Conservation (phyloP, 768 basidiomycete genomes). For the Trametes coccinea region DNA sequence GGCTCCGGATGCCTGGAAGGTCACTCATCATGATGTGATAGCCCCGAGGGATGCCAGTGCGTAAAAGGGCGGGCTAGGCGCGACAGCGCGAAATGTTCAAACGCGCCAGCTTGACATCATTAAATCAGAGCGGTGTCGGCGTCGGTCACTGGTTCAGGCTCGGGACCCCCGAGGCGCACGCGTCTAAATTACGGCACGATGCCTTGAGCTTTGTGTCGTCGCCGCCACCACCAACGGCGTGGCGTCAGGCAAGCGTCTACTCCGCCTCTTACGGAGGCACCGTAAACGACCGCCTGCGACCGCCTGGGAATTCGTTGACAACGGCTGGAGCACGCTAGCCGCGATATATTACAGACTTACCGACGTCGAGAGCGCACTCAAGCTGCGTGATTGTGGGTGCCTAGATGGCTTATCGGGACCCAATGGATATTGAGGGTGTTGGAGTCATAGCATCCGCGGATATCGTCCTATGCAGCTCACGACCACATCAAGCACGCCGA, state of each 20-base stretch:
- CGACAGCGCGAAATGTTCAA: slow-evolving; percentile 1
- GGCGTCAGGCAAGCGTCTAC: slow-evolving; percentile 13
- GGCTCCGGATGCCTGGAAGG: slow-evolving; percentile 12
- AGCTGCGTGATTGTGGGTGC: slow-evolving; percentile 7
- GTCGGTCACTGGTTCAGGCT: background rate
- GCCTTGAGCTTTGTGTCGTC: slow-evolving; percentile 28
- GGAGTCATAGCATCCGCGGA: slow-evolving; percentile 6
- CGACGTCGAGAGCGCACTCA: slow-evolving; percentile 2
- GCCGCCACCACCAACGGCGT: slow-evolving; percentile 21
- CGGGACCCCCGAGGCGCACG: background rate
- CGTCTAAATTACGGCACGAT: slow-evolving; percentile 25
- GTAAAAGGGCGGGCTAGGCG: background rate
- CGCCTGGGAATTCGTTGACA: background rate
- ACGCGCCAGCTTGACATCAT: slow-evolving; percentile 14
- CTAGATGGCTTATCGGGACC: slow-evolving; percentile 8
- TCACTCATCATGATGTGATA: slow-evolving; percentile 11
- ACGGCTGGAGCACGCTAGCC: background rate
- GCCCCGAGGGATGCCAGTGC: background rate
- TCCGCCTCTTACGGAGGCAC: background rate
- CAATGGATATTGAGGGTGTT: slow-evolving; percentile 9
- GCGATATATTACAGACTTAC: background rate
- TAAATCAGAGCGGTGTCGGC: background rate
- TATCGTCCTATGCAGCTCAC: too few relatives aligned
- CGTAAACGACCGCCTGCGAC: background rate
- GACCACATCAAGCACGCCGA: too few relatives aligned